Base-by-base conservation (phyloP, 257 asterid species). In the Gentiana straminea region DNA sequence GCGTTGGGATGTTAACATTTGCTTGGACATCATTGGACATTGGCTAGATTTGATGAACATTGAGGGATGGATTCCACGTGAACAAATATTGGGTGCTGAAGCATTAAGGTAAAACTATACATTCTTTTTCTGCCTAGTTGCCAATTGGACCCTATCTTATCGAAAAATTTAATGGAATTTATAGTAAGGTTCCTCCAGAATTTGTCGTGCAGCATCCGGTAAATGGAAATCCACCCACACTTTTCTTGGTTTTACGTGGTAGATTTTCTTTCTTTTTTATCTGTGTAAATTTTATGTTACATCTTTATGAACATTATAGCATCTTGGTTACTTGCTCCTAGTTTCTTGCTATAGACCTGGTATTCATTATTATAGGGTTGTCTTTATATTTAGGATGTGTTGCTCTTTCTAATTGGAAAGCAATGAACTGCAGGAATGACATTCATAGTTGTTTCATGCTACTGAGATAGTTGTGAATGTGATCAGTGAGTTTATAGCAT, bases 11-110 rank as follows among this genome's bases (percentile, higher is more conserved):
- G 73, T 79, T 69, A 77, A 63, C 54, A 85, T 92, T 73, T 81
- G 86, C 64, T 70, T 92, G 81, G 99, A 92, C 68, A 83, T 92
- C 13, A 60, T 92, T 33, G 99, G 99, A 55, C 97, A 92, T 68
- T 92, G 99, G 99, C 71, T 92, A 68, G 97, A 92, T 70, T 80
- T 92, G 75, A 88, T 88, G 94, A 92, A 92, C 70, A 75, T 79
- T 64, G 95, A 92, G 75, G 99, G 99, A 61, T 92, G 99, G 97
- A 92, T 92, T 69, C 99, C 99, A 41, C 95, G 99, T 37, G 99
- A 92, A 77, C 95, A 88, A 71, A 92, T 92, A 70, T 79, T 92
- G 79, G 99, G 99, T 50, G 83, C 93, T 62, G 99, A 92, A 84
- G 94, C 99, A 65, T 73, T 77, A 64, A 88, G 97, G 98, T 88